Evolutionary conservation across 1,139 yeast species (phyloP), one percentile per base, ranked within the genome.

Genomic region (Pneumocystis wakefieldiae): DNA sequence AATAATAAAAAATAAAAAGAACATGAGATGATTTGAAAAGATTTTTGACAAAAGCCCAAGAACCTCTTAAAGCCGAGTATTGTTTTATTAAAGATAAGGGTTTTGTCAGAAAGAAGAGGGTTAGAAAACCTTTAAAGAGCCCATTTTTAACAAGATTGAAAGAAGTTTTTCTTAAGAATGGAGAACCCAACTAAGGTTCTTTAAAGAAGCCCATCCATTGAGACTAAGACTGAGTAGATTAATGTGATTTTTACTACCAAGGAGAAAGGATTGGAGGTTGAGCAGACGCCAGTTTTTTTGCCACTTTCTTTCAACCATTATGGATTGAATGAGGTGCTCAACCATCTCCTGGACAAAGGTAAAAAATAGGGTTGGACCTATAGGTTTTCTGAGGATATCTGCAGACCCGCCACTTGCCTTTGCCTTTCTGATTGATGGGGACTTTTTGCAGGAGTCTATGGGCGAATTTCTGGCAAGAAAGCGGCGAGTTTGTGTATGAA

Each of bases 301-400:
- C 98, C 98, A 24, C 87, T 86, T 38, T 76, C 86, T 2, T 80
- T 92, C 70, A 90, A 87, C 70, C 81, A 97, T 73, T 91, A 83
- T 73, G 98, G 99, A 63, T 81, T 92, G 61, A 89, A 96, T 1
- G 97, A 92, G 75, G 85, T 92, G 72, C 96, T 92, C 48, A 94
- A 92, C 76, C 97, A 91, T 76, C 79, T 92, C 65, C 77, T 92
- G 60, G 79, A 75, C 15, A 62, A 67, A 36, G 66, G 64, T 62
- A 60, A 19, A 60, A 19, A 32, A 36, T 61, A 15, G 19, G 14
- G 36, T 57, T 35, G 24, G 48, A 53, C n/a, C n/a, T n/a, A n/a
- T n/a, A n/a, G n/a, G n/a, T 35, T 10, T 53, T 17, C 10, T 6
- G 24, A 12, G 24, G 12, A 24, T 48, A 3, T 6, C 12, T 12